phyloP scores from a whole-genome alignment of 1,139 yeast species.

The Scheffersomyces segobiensis region DNA sequence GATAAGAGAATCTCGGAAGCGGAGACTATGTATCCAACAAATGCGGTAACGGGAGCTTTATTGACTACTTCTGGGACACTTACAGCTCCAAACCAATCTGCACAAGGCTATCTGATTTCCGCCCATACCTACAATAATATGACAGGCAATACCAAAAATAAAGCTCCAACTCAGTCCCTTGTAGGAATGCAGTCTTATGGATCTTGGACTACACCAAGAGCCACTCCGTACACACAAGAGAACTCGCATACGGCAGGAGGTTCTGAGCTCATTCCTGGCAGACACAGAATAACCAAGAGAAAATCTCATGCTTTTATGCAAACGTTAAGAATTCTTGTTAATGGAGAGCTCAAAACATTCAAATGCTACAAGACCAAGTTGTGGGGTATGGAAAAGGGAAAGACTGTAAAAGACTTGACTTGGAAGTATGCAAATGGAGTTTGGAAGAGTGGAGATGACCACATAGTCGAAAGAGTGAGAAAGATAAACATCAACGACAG shows the following conservation, averaged over 20 bases:
- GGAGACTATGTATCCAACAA: constrained; percentile 29
- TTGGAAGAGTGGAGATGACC: constrained; percentile 87
- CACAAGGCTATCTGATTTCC: constrained; percentile 32
- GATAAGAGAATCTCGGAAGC: constrained; percentile 44
- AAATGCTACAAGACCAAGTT: constrained; percentile 70
- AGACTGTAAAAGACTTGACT: constrained; percentile 60
- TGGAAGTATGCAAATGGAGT: constrained; percentile 60
- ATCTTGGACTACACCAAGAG: constrained; percentile 17
- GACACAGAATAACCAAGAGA: constrained; percentile 58
- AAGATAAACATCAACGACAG: constrained; percentile 6
- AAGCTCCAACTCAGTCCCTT: constrained; percentile 32
- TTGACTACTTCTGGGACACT: constrained; percentile 6
- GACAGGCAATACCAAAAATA: constrained; percentile 38
- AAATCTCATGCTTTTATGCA: constrained; percentile 42
- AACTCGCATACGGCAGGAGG: constrained; percentile 33
- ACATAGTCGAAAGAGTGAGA: constrained; percentile 61
- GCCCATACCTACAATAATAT: constrained; percentile 34
- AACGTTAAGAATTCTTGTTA: constrained; percentile 65
- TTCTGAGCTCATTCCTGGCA: constrained; percentile 58
- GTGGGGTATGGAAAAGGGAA: constrained; percentile 86
- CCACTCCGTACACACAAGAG: constrained; percentile 17
- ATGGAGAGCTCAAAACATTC: constrained; percentile 59
- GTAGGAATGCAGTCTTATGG: constrained; percentile 40
- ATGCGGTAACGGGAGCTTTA: constrained; percentile 21
- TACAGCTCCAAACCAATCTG: constrained; percentile 15